Evolutionary conservation across 1,284 basidiomycete genomes (phyloP).

Genomic region (Leucoagaricus sp.): DNA sequence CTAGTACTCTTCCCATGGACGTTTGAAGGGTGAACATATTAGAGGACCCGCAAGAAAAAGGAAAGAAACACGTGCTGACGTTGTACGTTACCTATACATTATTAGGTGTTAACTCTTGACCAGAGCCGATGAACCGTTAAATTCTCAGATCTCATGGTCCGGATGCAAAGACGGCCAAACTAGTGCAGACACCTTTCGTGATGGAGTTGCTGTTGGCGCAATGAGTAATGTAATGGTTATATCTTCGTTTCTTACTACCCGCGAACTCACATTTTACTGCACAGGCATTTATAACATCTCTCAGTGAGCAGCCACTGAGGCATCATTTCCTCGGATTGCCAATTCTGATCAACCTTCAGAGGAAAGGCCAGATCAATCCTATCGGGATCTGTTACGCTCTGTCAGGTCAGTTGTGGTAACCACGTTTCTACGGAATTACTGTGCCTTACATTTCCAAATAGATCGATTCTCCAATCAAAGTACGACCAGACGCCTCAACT

Average conservation of each 20-base stretch:
- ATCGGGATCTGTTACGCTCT: conserved; percentile 70
- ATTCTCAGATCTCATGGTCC: conserved; percentile 58
- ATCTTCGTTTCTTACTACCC: not conserved
- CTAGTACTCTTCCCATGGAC: conserved; percentile 65
- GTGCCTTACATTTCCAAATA: conserved; percentile 19
- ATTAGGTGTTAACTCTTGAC: not conserved
- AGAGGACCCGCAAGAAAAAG: conserved; percentile 32
- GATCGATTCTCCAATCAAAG: conserved; percentile 55
- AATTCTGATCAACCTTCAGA: conserved; percentile 23
- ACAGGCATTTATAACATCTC: conserved; percentile 69
- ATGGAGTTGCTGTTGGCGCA: conserved; percentile 63
- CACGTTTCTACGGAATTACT: not conserved
- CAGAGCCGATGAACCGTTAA: not conserved
- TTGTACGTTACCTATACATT: conserved; percentile 37
- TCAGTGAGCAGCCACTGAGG: conserved; percentile 32
- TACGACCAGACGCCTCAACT: conserved; percentile 84
- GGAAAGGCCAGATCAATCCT: conserved; percentile 68
- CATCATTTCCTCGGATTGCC: conserved; percentile 4
- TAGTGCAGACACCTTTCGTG: conserved; percentile 55
- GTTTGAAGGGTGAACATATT: conserved; percentile 53
- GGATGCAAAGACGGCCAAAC: conserved; percentile 83
- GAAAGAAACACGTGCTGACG: conserved; percentile 47
- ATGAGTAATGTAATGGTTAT: conserved; percentile 60
- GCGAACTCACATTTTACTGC: conserved; percentile 5
- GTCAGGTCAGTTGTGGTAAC: conserved; percentile 48